Evolutionary conservation across 257 asterid species (phyloP).

Genomic region (Salvia rosmarinus): DNA sequence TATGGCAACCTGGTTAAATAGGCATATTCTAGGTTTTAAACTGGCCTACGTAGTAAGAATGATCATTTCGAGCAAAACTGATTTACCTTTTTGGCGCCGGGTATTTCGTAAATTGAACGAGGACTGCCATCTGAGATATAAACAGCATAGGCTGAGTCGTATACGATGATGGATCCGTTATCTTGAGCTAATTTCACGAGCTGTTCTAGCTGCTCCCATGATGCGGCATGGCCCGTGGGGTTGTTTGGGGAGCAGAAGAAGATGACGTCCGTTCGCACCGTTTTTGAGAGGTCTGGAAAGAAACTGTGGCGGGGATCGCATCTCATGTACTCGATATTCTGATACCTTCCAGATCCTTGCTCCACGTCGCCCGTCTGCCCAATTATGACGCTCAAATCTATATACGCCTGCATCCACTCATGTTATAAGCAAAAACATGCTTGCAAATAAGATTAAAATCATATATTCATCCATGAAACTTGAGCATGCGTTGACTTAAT

Average conservation of each 20-base stretch:
- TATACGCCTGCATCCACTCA: slow-evolving; percentile 61
- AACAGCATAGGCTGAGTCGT: slow-evolving; percentile 76
- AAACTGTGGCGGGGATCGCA: slow-evolving; percentile 67
- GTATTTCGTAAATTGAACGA: slow-evolving; percentile 74
- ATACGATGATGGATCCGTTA: slow-evolving; percentile 78
- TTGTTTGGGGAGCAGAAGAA: slow-evolving; percentile 91
- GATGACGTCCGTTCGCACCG: slow-evolving; percentile 69
- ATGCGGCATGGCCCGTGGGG: slow-evolving; percentile 87
- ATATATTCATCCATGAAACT: background rate
- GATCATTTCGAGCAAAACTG: background rate
- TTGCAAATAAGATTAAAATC: background rate
- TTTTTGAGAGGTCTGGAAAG: slow-evolving; percentile 66
- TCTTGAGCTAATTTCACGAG: slow-evolving; percentile 67
- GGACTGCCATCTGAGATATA: slow-evolving; percentile 74
- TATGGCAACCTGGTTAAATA: slow-evolving; percentile 68
- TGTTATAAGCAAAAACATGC: background rate
- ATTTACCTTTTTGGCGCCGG: slow-evolving; percentile 73
- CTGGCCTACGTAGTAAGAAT: background rate
- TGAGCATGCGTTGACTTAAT: background rate
- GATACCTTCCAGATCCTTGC: slow-evolving; percentile 55
- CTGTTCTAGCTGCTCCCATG: slow-evolving; percentile 59
- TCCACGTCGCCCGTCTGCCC: slow-evolving; percentile 75
- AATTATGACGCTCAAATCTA: slow-evolving; percentile 79
- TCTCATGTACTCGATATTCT: slow-evolving; percentile 67
- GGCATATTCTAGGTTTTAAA: background rate